These are phyloP conservation scores for Meripilus lineatus DNA, from an alignment of 1,284 basidiomycete species.

Conservation along the genomic window DNA sequence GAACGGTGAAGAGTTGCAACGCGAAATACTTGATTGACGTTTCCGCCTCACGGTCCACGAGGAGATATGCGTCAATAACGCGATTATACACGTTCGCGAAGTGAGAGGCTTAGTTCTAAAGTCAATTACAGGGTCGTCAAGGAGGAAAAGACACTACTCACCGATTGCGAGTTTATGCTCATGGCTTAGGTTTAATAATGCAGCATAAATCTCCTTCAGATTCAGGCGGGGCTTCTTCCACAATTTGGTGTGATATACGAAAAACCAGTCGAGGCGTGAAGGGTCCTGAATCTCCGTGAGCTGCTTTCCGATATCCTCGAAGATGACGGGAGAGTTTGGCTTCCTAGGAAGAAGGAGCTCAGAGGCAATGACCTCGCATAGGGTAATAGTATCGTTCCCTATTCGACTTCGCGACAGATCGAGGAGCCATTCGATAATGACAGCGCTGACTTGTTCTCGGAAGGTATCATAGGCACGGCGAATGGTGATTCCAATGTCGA, in stretches of 20 bases:
- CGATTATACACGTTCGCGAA: constrained; percentile 83
- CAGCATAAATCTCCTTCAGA: constrained; percentile 80
- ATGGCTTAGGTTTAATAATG: constrained; percentile 67
- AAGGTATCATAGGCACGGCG: constrained; percentile 87
- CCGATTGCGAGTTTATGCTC: constrained; percentile 78
- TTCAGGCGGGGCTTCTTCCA: constrained; percentile 83
- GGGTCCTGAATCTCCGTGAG: constrained; percentile 50
- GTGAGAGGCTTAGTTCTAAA: constrained; percentile 55
- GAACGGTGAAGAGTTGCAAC: constrained; percentile 86
- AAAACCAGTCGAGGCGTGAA: constrained; percentile 67
- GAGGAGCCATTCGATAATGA: constrained; percentile 82
- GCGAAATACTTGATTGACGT: constrained; percentile 91
- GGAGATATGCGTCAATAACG: constrained; percentile 87
- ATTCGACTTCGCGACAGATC: constrained; percentile 75
- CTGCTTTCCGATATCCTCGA: constrained; percentile 34
- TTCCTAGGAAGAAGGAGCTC: constrained; percentile 64
- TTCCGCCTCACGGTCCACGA: constrained; percentile 89
- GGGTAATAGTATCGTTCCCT: constrained; percentile 59
- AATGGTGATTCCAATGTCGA: constrained; percentile 91
- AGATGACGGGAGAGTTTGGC: constrained; percentile 23
- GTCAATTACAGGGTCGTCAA: constrained; percentile 7
- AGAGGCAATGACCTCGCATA: constrained; percentile 68
- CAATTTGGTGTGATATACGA: constrained; percentile 74
- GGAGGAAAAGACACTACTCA: constrained; percentile 28
- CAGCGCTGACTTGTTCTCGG: constrained; percentile 80